Conservation (phyloP, 2,329 filamentous ascomycete species). For the Graphilbum fragrans region DNA sequence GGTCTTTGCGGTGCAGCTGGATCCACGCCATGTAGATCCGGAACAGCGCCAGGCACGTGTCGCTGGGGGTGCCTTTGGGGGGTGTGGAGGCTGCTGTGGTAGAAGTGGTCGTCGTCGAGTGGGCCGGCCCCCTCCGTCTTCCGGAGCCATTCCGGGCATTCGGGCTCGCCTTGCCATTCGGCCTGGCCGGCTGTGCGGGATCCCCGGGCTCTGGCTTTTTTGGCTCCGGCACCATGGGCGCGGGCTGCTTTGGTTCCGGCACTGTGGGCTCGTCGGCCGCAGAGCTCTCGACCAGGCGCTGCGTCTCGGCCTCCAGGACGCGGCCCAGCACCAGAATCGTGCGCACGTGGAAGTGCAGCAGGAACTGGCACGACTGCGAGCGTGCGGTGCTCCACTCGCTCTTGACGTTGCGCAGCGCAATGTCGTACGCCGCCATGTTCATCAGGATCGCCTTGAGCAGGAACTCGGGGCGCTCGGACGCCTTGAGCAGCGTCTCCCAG, state of each 20-base stretch:
- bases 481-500: constrained; percentile 60
- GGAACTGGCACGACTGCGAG: constrained; percentile 46
- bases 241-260: too few species aligned
- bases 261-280: constrained; percentile 25
- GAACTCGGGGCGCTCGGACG: constrained; percentile 48
- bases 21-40: constrained; percentile 45
- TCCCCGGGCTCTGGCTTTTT: too few species aligned
- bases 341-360: constrained; percentile 66
- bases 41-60: constrained; percentile 35
- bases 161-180: constrained; percentile 7
- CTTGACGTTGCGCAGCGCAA: constrained; percentile 45
- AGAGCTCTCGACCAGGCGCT: constrained; percentile 10
- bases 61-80: constrained; percentile 6
- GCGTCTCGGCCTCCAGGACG: constrained; percentile 31
- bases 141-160: constrained; percentile 1
- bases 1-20: constrained; percentile 30
- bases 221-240: neutral
- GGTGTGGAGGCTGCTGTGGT: neutral
- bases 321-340: constrained; percentile 64
- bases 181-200: too few species aligned
- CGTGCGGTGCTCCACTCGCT: constrained; percentile 32
- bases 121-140: too few species aligned
- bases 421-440: constrained; percentile 74
- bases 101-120: constrained; percentile 10
- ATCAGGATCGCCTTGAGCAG: constrained; percentile 72